Evolutionary conservation across 2,329 filamentous ascomycete genomes (phyloP).

Genomic region (Fusarium odoratissimum): DNA sequence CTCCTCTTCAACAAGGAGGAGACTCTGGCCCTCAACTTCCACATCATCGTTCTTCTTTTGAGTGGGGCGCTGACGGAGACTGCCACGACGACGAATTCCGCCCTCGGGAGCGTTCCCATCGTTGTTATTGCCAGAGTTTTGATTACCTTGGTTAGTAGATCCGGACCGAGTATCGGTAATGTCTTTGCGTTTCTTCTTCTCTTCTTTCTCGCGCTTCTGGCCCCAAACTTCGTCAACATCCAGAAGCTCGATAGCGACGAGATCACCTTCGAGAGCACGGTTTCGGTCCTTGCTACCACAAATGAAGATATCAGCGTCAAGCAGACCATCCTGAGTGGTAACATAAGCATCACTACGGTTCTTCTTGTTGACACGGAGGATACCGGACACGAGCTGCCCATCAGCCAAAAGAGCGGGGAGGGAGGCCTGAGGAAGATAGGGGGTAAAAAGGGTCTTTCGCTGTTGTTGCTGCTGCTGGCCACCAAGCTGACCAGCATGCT

Average conservation of each 20-base stretch:
- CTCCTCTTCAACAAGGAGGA: slow-evolving; percentile 96
- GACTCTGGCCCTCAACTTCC: slow-evolving; percentile 96
- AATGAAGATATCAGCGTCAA: slow-evolving; percentile 99
- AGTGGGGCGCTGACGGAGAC: slow-evolving; percentile 93
- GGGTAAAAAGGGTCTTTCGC: slow-evolving; percentile 97
- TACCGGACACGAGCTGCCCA: slow-evolving; percentile 94
- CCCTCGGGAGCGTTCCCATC: slow-evolving; percentile 76
- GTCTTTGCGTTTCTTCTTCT: slow-evolving; percentile 99
- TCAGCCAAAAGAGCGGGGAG: slow-evolving; percentile 90
- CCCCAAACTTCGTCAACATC: slow-evolving; percentile 99
- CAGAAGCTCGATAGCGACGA: slow-evolving; percentile 94
- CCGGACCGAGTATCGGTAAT: slow-evolving; percentile 90
- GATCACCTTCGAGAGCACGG: slow-evolving; percentile 93
- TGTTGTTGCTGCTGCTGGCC: slow-evolving; percentile 84
- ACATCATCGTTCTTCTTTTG: slow-evolving; percentile 99
- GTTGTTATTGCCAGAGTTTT: slow-evolving; percentile 71
- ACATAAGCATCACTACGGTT: slow-evolving; percentile 99
- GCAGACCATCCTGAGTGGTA: slow-evolving; percentile 84
- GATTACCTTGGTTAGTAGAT: slow-evolving; percentile 77
- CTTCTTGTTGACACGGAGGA: slow-evolving; percentile 99
- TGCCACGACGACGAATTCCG: slow-evolving; percentile 90
- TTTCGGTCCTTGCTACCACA: slow-evolving; percentile 99
- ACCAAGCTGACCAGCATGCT: slow-evolving; percentile 76
- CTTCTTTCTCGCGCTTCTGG: slow-evolving; percentile 98
- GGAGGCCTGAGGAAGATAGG: slow-evolving; percentile 94